These are phyloP conservation scores for Ascochyta pisi DNA, from an alignment of 2,329 filamentous ascomycete species.

Conservation along the genomic window DNA sequence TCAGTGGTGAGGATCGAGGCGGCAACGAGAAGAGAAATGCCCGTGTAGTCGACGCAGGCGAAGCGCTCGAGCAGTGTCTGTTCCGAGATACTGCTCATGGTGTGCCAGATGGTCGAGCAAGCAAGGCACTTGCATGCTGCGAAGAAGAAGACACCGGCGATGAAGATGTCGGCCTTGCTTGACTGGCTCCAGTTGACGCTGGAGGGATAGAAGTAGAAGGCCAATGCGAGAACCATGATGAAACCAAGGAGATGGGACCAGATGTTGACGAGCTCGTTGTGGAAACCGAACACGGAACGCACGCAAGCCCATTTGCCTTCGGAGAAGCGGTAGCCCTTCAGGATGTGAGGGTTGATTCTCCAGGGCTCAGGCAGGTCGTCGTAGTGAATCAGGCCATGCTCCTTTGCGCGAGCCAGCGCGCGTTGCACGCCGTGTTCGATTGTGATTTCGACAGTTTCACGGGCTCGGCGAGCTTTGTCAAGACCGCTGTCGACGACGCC, in stretches of 20 bases:
- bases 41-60: conserved; percentile 97
- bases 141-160: conserved; percentile 94
- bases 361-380: conserved; percentile 90
- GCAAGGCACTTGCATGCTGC: conserved; percentile 93
- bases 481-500: conserved; percentile 82
- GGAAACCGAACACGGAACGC: conserved; percentile 79
- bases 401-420: conserved; percentile 75
- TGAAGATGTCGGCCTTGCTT: conserved; percentile 85
- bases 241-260: conserved; percentile 94
- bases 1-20: conserved; percentile 98
- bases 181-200: conserved; percentile 86
- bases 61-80: conserved; percentile 90
- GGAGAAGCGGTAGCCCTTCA: conserved; percentile 89
- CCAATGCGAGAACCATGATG: conserved; percentile 84
- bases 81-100: conserved; percentile 96
- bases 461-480: conserved; percentile 81
- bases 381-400: conserved; percentile 85
- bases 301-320: conserved; percentile 91
- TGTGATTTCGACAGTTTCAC: conserved; percentile 63
- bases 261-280: conserved; percentile 96
- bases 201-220: conserved; percentile 94
- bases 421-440: conserved; percentile 84
- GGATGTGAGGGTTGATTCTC: conserved; percentile 94
- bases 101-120: conserved; percentile 97
- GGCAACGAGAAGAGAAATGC: conserved; percentile 92